These are phyloP conservation scores for Candida tropicalis DNA, from an alignment of 1,139 yeast species.

Conservation along the genomic window DNA sequence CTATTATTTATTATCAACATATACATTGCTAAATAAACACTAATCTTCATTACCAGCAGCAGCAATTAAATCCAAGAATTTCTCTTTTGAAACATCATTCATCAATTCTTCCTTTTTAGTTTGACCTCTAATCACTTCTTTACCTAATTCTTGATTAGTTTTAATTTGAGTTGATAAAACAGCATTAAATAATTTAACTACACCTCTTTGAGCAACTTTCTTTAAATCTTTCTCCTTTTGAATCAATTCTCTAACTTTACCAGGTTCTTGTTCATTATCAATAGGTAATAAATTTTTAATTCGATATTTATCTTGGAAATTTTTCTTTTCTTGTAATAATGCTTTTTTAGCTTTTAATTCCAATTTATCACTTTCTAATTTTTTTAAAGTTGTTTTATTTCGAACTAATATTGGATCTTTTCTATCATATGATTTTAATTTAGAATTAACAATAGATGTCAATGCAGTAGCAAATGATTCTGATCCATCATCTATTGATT, in stretches of 20 bases:
- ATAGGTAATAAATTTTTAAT: slow-evolving; percentile 67
- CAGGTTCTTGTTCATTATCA: slow-evolving; percentile 34
- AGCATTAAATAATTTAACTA: slow-evolving; percentile 88
- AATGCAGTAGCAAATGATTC: slow-evolving; percentile 80
- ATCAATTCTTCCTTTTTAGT: slow-evolving; percentile 60
- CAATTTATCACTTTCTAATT: slow-evolving; percentile 76
- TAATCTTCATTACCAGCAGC: slow-evolving; percentile 57
- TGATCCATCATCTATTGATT: slow-evolving; percentile 61
- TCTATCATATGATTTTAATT: slow-evolving; percentile 84
- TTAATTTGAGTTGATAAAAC: slow-evolving; percentile 79
- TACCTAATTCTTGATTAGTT: slow-evolving; percentile 46
- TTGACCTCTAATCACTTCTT: slow-evolving; percentile 38
- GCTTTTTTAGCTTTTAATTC: slow-evolving; percentile 83
- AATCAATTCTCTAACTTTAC: slow-evolving; percentile 54
- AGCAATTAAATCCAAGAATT: slow-evolving; percentile 84
- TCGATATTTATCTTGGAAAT: slow-evolving; percentile 66
- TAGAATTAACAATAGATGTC: slow-evolving; percentile 80
- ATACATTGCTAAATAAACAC: no score
- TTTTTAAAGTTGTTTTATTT: slow-evolving; percentile 66
- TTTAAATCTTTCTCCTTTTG: slow-evolving; percentile 74
- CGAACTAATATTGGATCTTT: slow-evolving; percentile 88
- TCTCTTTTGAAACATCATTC: slow-evolving; percentile 85
- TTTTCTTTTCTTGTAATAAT: slow-evolving; percentile 71
- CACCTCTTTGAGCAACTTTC: slow-evolving; percentile 93
- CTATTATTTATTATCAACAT: no score